Evolutionary conservation across 2,329 filamentous ascomycete genomes (phyloP), one percentile per base, ranked within the genome.

Genomic region (Alternaria viburni): DNA sequence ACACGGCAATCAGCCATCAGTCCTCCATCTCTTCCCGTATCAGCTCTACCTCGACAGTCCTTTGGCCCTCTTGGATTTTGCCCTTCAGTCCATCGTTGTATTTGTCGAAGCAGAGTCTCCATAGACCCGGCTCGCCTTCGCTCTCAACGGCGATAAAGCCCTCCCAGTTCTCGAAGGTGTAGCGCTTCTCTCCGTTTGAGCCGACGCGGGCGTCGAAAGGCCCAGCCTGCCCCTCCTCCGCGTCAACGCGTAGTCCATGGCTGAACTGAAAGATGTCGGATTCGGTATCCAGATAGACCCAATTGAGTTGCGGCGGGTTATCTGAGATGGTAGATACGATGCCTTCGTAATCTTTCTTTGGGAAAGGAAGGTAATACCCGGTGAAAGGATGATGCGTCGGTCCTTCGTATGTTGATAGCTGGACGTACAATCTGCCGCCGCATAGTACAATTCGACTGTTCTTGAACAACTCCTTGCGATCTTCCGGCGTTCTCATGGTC

Each of bases 201-300:
- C 91, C 95, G 70, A 92, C 89, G 88, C 91, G 96, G 8, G 91
- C 68, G n/a, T 62, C 68, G 64, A 66, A 73, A 15, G 70, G 68
- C 9, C 69, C 69, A 4, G 80, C 85, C 15, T 88, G 70, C 36
- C 81, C 81, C 44, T 81, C 78, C 64, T 90, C 87, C 58, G 90
- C 86, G 43, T 88, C 85, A 2, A 86, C 91, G 68, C 85, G 87
- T 45, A 90, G 67, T 70, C 89, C 86, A 49, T 86, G 80, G 25
- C 68, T 62, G 32, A 71, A 62, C 30, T 69, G 67, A 9, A 57
- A 65, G 11, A 62, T 57, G 41, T 85, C 79, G 1, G 87, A 89
- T 6, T 85, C 78, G 44, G 83, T 84, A 71, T 90, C 87, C 11
- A 88, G 83, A 69, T 89, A 91, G 12, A 91, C 84, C 89, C 89